A percentile compares a stretch with the other conserved stretches of the same genome.
Conservation (phyloP, 345 rosid species). For the Citrus inodora region DNA sequence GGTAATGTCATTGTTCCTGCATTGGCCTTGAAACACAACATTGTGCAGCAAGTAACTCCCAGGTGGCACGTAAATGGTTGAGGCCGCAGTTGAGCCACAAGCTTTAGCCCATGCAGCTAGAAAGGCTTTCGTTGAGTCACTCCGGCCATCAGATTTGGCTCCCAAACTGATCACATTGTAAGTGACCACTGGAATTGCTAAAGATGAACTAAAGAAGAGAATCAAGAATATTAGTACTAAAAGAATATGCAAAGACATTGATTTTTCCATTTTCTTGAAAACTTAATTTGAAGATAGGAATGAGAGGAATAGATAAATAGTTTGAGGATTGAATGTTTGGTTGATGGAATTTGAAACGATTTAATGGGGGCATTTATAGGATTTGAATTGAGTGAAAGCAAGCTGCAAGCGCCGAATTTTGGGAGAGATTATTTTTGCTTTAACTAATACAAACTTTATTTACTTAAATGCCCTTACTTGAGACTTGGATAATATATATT, state of each 20-base stretch:
- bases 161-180: too few relatives aligned
- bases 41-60: constrained; percentile 45
- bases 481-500: too few relatives aligned
- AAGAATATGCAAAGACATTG: not conserved
- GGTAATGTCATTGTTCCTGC: constrained; percentile 43
- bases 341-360: not conserved
- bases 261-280: constrained; percentile 22
- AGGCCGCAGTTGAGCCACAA: constrained; percentile 47
- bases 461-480: too few relatives aligned
- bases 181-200: too few relatives aligned
- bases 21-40: constrained; percentile 51
- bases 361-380: not conserved
- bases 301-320: not conserved
- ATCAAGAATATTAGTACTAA: constrained; percentile 3
- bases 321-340: not conserved
- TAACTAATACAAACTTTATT: too few relatives aligned
- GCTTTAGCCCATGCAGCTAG: constrained; percentile 44
- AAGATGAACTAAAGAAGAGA: constrained; percentile 3
- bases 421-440: not conserved
- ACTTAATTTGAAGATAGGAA: constrained; percentile 2
- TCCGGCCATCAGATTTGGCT: too few relatives aligned
- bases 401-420: not conserved
- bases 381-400: not conserved
- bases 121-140: too few relatives aligned
- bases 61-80: constrained; percentile 48